Evolutionary conservation across 192 early-diverging fungal species (phyloP).

Genomic region (Pilaira anomala): DNA sequence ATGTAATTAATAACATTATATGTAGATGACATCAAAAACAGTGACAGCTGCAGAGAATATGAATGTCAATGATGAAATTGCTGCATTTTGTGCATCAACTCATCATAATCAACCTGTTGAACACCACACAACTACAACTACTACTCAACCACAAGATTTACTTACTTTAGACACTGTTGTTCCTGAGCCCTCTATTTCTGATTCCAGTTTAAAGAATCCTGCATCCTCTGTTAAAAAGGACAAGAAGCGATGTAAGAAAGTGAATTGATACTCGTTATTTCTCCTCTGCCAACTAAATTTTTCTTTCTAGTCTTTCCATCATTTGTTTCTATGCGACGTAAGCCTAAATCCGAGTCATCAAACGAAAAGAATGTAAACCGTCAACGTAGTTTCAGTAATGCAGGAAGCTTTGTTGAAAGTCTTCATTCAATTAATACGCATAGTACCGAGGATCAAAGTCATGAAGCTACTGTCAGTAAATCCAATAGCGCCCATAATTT

Average conservation of each 20-base stretch:
- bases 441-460: neutral
- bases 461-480: neutral
- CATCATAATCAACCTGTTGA: neutral
- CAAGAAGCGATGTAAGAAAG: slow-evolving; percentile 11
- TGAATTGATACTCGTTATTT: neutral
- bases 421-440: neutral
- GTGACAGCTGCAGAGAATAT: slow-evolving; percentile 1
- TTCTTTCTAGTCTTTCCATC: slow-evolving; percentile 16
- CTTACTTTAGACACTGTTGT: neutral
- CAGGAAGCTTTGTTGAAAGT: slow-evolving; percentile 10
- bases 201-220: slow-evolving; percentile 4
- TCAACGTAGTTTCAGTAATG: slow-evolving; percentile 11
- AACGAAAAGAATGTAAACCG: neutral
- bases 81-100: slow-evolving; percentile 3
- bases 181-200: slow-evolving; percentile 9
- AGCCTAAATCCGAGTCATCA: slow-evolving; percentile 14
- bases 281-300: neutral
- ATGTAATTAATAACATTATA: neutral
- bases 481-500: neutral
- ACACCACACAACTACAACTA: neutral
- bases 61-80: slow-evolving; percentile 12
- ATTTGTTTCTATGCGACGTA: slow-evolving; percentile 24
- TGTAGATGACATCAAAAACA: neutral
- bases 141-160: slow-evolving; percentile 1
- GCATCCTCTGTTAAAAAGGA: slow-evolving; percentile 1